Evolutionary conservation across 1,284 basidiomycete species (phyloP).

Genomic region (Cryptococcus sp.): DNA sequence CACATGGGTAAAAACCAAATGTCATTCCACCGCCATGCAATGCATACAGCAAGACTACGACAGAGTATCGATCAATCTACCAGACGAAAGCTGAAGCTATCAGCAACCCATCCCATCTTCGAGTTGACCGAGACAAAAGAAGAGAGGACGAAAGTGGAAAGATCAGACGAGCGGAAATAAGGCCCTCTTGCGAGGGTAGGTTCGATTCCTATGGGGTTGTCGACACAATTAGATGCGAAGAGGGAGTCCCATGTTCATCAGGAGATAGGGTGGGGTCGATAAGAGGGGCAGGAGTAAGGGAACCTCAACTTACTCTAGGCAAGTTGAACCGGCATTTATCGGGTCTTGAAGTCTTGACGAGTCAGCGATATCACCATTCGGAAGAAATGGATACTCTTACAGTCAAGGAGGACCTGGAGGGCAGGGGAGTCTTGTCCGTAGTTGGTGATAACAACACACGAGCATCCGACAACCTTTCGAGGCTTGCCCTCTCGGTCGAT

Average conservation of each 20-base stretch:
- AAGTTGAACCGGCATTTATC: slow-evolving; percentile 30
- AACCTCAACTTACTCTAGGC: not conserved
- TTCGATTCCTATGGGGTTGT: slow-evolving; percentile 49
- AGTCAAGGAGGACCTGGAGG: slow-evolving; percentile 88
- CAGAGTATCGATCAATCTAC: not conserved
- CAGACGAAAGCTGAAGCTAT: not conserved
- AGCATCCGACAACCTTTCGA: slow-evolving; percentile 92
- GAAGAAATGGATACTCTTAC: slow-evolving; percentile 11
- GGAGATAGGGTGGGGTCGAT: slow-evolving; percentile 4
- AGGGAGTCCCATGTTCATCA: slow-evolving; percentile 50
- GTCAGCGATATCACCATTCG: not conserved
- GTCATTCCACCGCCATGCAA: not conserved
- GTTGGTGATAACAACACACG: slow-evolving; percentile 97
- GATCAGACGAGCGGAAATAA: slow-evolving; percentile 41
- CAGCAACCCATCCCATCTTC: not conserved
- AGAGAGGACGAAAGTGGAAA: not conserved
- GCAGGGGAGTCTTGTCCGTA: slow-evolving; percentile 95
- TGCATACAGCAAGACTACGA: not conserved
- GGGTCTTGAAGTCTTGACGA: slow-evolving; percentile 46
- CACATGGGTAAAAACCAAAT: no score
- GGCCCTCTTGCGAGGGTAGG: slow-evolving; percentile 46
- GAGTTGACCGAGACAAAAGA: no score
- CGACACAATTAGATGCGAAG: slow-evolving; percentile 46
- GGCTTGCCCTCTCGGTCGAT: slow-evolving; percentile 99
- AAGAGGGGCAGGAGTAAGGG: not conserved